Base-by-base conservation (phyloP, 768 basidiomycete species). In the Boletus rubescentipes region DNA sequence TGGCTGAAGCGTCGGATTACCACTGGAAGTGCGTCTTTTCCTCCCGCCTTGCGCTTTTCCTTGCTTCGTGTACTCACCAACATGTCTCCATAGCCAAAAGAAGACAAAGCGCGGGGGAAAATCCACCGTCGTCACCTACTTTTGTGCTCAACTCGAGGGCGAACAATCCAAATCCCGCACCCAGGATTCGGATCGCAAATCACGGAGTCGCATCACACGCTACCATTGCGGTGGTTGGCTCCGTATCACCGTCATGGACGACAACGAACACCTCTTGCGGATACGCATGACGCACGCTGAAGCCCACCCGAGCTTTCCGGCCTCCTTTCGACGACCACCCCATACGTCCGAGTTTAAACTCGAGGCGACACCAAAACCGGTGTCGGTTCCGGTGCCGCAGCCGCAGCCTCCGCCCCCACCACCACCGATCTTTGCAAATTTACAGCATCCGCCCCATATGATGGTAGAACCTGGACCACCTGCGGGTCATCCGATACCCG, bases 271-370 rank as follows among this genome's bases (percentile, higher is more conserved):
- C 29, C 68, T 72, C 26, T 51, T 70, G 31, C 69, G 69, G 29
- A 72, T 70, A 61, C 69, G 69, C 49, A 70, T 70, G 70, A 72
- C 69, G 0, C 69, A 70, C 36, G 67, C 70, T 18, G 70, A 70
- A 36, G 69, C 70, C 0, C 69, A 70, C 44, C 68, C 69, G 1
- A 62, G 62, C 47, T 70, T 70, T 49, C 69, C 69, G 0, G 66
- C 68, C 0, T 72, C 69, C 14, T 70, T 70, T 61, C 66, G 70
- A 31, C 50, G 70, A 45, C 67, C 67, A 8, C 63, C 68, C 0
- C 67, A 69, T 14, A 71, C 70, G 12, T 69, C 67, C 46, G 68
- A 70, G 38, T 71, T 70, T 14, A 70, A 70, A 23, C 57, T 72
- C 37, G 70, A 70, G 15, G 35, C 70, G 3, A 54, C 68, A 1